phyloP scores from a whole-genome alignment of 2,329 filamentous ascomycete genomes.

The Talaromyces sp. region DNA sequence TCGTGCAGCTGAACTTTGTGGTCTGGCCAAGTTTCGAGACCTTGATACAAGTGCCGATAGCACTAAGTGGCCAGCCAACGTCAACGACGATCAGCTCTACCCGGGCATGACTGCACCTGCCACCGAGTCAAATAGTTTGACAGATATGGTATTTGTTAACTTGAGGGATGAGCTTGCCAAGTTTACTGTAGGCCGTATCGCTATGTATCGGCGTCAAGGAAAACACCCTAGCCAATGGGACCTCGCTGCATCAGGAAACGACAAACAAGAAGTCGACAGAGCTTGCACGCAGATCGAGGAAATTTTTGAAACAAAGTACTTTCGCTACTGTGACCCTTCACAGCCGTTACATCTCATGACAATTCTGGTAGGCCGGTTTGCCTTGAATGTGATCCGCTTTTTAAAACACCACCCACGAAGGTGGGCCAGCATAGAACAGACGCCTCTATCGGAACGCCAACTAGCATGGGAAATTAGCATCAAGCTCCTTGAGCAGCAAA shows the following conservation, averaged over 20 bases:
- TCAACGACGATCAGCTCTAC: constrained; percentile 38
- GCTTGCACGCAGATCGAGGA: constrained; percentile 47
- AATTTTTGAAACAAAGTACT: constrained; percentile 51
- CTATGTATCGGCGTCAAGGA: background rate
- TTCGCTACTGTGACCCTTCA: constrained; percentile 48
- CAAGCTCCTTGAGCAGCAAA: background rate
- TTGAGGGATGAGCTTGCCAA: background rate
- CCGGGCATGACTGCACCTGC: background rate
- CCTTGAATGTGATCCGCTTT: background rate
- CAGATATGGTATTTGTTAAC: background rate
- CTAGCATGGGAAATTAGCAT: background rate
- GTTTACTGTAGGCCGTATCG: background rate
- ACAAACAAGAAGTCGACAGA: background rate
- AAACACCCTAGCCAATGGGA: background rate
- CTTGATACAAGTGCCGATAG: background rate
- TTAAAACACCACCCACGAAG: background rate
- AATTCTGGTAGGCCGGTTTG: constrained; percentile 56
- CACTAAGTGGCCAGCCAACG: constrained; percentile 4
- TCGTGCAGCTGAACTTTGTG: constrained; percentile 46
- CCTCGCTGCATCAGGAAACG: background rate
- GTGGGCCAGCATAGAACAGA: background rate
- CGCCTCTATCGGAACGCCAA: background rate
- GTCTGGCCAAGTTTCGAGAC: constrained; percentile 31
- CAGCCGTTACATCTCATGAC: constrained; percentile 62
- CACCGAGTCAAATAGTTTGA: background rate